Conservation (phyloP, 331 rosid species). For the Acacia pycnantha region DNA sequence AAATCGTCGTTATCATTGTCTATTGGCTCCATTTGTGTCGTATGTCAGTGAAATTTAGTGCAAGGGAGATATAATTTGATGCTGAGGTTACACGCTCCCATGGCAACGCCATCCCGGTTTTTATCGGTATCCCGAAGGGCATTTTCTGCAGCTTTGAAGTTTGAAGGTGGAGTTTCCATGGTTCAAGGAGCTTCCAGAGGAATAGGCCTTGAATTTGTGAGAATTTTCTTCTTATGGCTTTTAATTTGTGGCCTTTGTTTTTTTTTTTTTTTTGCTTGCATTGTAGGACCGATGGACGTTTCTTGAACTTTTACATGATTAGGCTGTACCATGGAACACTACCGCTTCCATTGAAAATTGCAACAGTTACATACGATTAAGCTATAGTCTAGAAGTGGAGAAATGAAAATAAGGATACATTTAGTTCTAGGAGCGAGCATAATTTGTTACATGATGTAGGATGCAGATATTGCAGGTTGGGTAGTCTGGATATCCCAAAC, state of each 20-base stretch:
- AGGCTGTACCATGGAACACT: not conserved
- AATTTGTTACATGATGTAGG: not conserved
- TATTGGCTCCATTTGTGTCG: not conserved
- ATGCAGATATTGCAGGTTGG: not conserved
- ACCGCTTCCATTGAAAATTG: not conserved
- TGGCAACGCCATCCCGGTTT: slow-evolving; percentile 37
- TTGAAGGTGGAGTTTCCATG: slow-evolving; percentile 77
- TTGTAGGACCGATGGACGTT: not conserved
- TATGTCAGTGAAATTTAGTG: not conserved
- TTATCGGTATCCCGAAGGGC: slow-evolving; percentile 40
- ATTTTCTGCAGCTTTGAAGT: slow-evolving; percentile 42
- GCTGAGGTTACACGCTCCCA: slow-evolving; percentile 27
- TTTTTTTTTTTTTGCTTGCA: not conserved
- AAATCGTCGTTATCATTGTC: not conserved
- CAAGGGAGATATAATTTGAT: not conserved
- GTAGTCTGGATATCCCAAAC: not conserved
- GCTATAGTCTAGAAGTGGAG: not conserved
- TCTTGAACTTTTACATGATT: not conserved
- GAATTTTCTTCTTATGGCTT: slow-evolving; percentile 12
- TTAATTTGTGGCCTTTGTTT: not conserved
- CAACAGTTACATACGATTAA: not conserved
- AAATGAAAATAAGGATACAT: not conserved
- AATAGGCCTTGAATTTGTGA: slow-evolving; percentile 91
- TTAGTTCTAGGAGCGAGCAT: not conserved
- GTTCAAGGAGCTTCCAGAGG: slow-evolving; percentile 97